Evolutionary conservation across 176 grass and related monocot genomes (phyloP).

Genomic region (Hsuehochloa calcarea): DNA sequence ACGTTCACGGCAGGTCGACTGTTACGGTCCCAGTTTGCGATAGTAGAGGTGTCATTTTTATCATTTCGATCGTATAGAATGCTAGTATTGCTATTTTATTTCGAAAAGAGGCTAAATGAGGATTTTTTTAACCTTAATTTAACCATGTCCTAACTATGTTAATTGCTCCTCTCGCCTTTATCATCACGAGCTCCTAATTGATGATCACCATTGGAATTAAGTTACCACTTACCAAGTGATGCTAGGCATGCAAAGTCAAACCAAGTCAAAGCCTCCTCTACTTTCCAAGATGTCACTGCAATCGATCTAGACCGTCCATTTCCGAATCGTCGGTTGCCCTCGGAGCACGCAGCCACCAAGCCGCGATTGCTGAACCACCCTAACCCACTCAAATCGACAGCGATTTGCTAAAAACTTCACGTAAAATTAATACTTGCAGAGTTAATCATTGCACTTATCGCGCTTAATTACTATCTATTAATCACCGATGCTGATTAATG

Average conservation of each 20-base stretch:
- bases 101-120: too few relatives aligned
- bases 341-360: background rate
- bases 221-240: background rate
- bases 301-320: background rate
- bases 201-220: background rate
- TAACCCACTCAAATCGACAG: background rate
- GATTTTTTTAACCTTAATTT: too few relatives aligned
- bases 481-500: background rate
- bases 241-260: background rate
- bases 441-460: background rate
- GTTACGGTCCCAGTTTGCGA: too few relatives aligned
- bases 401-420: background rate
- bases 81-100: too few relatives aligned
- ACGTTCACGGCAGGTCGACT: too few relatives aligned
- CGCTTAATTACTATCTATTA: background rate
- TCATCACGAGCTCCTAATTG: background rate
- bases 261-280: background rate
- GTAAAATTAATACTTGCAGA: background rate
- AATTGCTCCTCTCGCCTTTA: background rate
- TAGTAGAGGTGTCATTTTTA: too few relatives aligned
- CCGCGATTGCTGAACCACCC: conserved; percentile 6
- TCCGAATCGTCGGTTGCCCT: background rate
- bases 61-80: too few relatives aligned
- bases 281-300: background rate
- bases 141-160: background rate